These are phyloP conservation scores for Pelargonium australe DNA, from an alignment of 441 rosid genomes.

Conservation along the genomic window DNA sequence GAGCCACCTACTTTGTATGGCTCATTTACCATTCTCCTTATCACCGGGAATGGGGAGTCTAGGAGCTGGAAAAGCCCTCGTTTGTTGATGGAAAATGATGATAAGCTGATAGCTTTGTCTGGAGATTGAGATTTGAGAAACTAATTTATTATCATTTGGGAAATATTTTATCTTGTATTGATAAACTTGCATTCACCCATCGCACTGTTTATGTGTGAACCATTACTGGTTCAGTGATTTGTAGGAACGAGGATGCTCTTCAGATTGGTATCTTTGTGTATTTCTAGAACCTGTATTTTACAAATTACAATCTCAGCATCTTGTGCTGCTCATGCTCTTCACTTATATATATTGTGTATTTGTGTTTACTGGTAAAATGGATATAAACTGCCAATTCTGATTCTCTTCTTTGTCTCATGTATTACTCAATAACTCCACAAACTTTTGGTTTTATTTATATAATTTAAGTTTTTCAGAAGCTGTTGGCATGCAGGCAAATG, in stretches of 20 bases:
- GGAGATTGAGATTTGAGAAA: neutral
- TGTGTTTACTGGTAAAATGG: neutral
- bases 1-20: neutral
- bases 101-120: neutral
- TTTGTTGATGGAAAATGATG: neutral
- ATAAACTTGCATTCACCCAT: neutral
- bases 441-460: constrained; percentile 8
- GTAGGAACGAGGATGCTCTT: neutral
- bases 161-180: neutral
- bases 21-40: neutral
- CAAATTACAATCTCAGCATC: neutral
- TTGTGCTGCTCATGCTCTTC: neutral
- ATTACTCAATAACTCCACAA: neutral
- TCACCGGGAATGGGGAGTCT: neutral
- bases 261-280: neutral
- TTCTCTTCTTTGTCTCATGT: neutral
- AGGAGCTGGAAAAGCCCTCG: neutral
- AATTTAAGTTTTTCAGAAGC: constrained; percentile 11
- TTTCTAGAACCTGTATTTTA: neutral
- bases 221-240: neutral
- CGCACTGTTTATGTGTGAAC: neutral
- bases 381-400: neutral
- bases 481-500: constrained; percentile 54
- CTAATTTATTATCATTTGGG: neutral
- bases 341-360: neutral